These are phyloP conservation scores for Parachaetomium inaequale DNA, from an alignment of 495 filamentous ascomycete species.

Conservation along the genomic window DNA sequence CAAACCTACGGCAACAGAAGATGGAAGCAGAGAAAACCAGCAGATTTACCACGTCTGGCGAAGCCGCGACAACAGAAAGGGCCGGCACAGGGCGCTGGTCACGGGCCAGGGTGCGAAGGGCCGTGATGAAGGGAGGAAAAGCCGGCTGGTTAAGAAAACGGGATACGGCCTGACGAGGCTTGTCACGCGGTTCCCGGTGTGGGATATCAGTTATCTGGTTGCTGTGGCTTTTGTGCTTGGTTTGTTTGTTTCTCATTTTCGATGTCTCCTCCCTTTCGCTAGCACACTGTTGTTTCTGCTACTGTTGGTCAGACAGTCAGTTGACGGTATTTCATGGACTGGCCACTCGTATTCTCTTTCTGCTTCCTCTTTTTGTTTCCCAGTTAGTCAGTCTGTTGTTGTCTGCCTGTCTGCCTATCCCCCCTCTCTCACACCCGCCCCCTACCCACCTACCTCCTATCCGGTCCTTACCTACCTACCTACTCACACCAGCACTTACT, in stretches of 20 bases:
- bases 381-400: too few relatives aligned
- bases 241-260: background rate
- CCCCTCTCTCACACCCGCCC: background rate
- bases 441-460: background rate
- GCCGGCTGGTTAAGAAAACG: conserved; percentile 32
- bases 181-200: conserved; percentile 56
- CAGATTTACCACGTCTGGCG: conserved; percentile 37
- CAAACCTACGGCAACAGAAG: background rate
- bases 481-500: conserved; percentile 38
- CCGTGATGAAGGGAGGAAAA: background rate
- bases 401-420: too few relatives aligned
- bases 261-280: too few relatives aligned
- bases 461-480: background rate
- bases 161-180: conserved; percentile 51
- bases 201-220: conserved; percentile 67
- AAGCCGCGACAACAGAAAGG: conserved; percentile 68
- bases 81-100: conserved; percentile 58
- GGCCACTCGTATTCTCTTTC: background rate
- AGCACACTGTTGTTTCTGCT: background rate
- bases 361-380: too few relatives aligned
- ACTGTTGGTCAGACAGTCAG: too few relatives aligned
- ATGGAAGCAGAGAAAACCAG: background rate
- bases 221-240: conserved; percentile 63
- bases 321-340: too few relatives aligned
- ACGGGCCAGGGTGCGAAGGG: background rate